Percentiles rank a stretch among this genome's conserved stretches.
phyloP scores from a whole-genome alignment of 2,329 filamentous ascomycete species.

The Lachnellula arida region DNA sequence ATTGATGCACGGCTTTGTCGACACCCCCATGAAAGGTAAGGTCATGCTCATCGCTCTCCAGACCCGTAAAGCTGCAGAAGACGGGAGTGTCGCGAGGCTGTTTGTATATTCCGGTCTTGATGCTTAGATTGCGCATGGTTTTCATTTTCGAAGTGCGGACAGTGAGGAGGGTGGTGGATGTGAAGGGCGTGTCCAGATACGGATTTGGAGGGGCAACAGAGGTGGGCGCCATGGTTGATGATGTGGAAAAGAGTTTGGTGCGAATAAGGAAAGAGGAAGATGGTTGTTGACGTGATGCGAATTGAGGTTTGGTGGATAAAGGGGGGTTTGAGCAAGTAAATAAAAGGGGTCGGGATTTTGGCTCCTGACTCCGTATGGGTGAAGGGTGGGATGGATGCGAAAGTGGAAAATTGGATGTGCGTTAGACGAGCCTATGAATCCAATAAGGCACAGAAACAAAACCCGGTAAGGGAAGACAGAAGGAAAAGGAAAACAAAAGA shows the following conservation, averaged over 20 bases:
- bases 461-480: background rate
- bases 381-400: background rate
- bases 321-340: background rate
- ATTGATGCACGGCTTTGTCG: slow-evolving; percentile 57
- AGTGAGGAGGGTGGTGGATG: slow-evolving; percentile 42
- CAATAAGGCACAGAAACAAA: background rate
- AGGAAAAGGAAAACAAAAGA: slow-evolving; percentile 1
- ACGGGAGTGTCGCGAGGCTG: slow-evolving; percentile 12
- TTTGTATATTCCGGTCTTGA: slow-evolving; percentile 48
- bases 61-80: slow-evolving; percentile 35
- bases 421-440: background rate
- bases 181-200: slow-evolving; percentile 18
- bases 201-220: background rate
- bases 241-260: too few relatives aligned
- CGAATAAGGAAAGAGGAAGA: background rate
- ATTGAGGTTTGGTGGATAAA: background rate
- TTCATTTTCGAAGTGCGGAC: slow-evolving; percentile 54
- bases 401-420: slow-evolving; percentile 2
- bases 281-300: background rate
- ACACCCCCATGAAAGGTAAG: slow-evolving; percentile 55
- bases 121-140: slow-evolving; percentile 45
- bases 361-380: too few relatives aligned
- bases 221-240: slow-evolving; percentile 13
- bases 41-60: slow-evolving; percentile 58
- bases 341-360: background rate